Evolutionary conservation across 129 eudicot genomes (phyloP).

Genomic region (Erigeron canadensis): DNA sequence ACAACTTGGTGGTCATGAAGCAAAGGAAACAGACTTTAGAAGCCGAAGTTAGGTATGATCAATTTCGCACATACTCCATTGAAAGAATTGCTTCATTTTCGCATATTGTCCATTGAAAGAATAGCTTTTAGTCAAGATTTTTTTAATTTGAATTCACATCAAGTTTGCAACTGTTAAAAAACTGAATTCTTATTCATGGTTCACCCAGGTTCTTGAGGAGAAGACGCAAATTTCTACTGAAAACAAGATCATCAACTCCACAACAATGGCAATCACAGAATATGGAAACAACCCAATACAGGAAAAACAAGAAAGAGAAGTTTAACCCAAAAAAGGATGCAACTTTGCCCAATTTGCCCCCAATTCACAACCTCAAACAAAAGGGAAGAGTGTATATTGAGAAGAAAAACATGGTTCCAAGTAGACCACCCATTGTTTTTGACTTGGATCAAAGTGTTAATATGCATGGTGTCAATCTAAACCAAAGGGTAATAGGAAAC

Average conservation of each 20-base stretch:
- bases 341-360: constrained; percentile 35
- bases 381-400: constrained; percentile 35
- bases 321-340: constrained; percentile 29
- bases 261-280: constrained; percentile 34
- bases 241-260: constrained; percentile 33
- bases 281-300: constrained; percentile 35
- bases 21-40: constrained; percentile 53
- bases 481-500: constrained; percentile 34
- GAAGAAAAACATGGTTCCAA: constrained; percentile 35
- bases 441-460: constrained; percentile 30
- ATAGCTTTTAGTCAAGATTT: not conserved
- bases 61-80: constrained; percentile 1
- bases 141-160: not conserved
- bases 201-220: constrained; percentile 54
- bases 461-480: constrained; percentile 35
- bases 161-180: not conserved
- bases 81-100: not conserved
- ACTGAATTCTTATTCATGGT: constrained; percentile 11
- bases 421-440: constrained; percentile 10
- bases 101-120: not conserved
- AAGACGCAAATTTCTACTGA: constrained; percentile 37
- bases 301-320: constrained; percentile 31
- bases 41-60: constrained; percentile 81
- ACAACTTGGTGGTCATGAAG: constrained; percentile 47
- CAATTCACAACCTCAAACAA: constrained; percentile 31